Conservation (phyloP, 495 filamentous ascomycete genomes). For the Lophium mytilinum region DNA sequence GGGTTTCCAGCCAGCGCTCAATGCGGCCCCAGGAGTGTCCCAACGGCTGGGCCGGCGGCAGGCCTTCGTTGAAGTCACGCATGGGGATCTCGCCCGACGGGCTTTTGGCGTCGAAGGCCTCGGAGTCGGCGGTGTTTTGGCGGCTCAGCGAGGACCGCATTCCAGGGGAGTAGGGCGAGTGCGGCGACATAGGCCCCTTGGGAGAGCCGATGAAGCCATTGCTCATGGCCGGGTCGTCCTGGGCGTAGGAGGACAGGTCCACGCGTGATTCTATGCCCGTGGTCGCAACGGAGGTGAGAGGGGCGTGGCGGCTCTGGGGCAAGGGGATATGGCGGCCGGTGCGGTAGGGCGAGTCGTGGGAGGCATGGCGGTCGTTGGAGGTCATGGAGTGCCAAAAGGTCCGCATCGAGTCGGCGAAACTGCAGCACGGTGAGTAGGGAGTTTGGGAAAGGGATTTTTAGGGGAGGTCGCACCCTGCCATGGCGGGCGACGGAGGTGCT, state of each 20-base stretch:
- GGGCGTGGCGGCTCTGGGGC: slow-evolving; percentile 35
- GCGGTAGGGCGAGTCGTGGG: slow-evolving; percentile 38
- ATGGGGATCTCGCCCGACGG: slow-evolving; percentile 81
- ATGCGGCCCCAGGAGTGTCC: slow-evolving; percentile 88
- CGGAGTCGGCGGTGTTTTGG: slow-evolving; percentile 49
- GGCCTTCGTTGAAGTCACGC: slow-evolving; percentile 89
- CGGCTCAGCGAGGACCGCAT: slow-evolving; percentile 65
- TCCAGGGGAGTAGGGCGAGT: slow-evolving; percentile 77
- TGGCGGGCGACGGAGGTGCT: slow-evolving; percentile 12
- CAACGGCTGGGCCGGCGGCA: slow-evolving; percentile 81
- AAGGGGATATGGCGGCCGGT: slow-evolving; percentile 32
- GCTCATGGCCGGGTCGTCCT: slow-evolving; percentile 33
- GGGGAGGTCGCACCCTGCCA: slow-evolving; percentile 21
- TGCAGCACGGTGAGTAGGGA: slow-evolving; percentile 25
- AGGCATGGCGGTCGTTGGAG: slow-evolving; percentile 40
- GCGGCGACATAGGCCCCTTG: slow-evolving; percentile 46
- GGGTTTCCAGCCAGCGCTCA: slow-evolving; percentile 85
- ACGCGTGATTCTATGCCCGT: slow-evolving; percentile 55
- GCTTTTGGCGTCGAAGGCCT: slow-evolving; percentile 53
- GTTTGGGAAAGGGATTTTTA: neutral
- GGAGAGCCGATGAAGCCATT: slow-evolving; percentile 57
- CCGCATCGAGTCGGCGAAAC: slow-evolving; percentile 56
- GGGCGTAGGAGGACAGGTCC: slow-evolving; percentile 56
- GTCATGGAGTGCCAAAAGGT: slow-evolving; percentile 98
- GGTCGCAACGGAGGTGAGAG: slow-evolving; percentile 40